Conservation (phyloP, 208 protist species). For the Leishmania gerbilli region DNA sequence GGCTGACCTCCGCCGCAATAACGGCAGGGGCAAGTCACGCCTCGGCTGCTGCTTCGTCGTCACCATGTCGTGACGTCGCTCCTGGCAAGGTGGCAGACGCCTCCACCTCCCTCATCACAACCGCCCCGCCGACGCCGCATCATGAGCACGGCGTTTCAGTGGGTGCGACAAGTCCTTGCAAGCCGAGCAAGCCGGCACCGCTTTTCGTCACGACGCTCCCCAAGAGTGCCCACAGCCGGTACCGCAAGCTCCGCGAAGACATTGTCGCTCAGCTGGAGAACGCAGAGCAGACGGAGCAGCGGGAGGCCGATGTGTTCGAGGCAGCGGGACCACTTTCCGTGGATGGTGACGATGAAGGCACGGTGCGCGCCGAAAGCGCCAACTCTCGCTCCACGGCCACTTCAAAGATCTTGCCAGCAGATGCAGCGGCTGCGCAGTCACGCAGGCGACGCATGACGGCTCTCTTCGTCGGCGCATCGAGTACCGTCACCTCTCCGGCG, state of each 20-base stretch:
- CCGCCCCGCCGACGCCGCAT: slow-evolving; percentile 2
- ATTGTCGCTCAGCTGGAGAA: slow-evolving; percentile 21
- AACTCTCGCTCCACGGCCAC: neutral
- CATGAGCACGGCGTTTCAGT: neutral
- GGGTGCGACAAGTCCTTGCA: neutral
- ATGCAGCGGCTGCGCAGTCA: neutral
- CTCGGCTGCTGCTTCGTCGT: neutral
- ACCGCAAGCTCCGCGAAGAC: slow-evolving; percentile 17
- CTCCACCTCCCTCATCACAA: neutral
- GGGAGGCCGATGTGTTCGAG: neutral
- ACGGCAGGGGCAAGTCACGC: neutral
- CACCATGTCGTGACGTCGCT: neutral
- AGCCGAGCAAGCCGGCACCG: slow-evolving; percentile 24
- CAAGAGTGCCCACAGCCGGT: slow-evolving; percentile 22
- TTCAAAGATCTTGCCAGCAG: neutral
- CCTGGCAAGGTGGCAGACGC: neutral
- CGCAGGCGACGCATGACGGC: slow-evolving; percentile 16
- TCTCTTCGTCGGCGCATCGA: slow-evolving; percentile 15
- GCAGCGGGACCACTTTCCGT: neutral
- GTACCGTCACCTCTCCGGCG: neutral
- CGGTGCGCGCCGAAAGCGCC: neutral
- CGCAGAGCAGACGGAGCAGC: slow-evolving; percentile 14
- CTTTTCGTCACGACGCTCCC: slow-evolving; percentile 31
- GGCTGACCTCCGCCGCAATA: neutral
- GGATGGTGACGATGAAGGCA: neutral